These are phyloP conservation scores for Potentilla sterilis DNA, from an alignment of 306 rosid species.

Conservation along the genomic window DNA sequence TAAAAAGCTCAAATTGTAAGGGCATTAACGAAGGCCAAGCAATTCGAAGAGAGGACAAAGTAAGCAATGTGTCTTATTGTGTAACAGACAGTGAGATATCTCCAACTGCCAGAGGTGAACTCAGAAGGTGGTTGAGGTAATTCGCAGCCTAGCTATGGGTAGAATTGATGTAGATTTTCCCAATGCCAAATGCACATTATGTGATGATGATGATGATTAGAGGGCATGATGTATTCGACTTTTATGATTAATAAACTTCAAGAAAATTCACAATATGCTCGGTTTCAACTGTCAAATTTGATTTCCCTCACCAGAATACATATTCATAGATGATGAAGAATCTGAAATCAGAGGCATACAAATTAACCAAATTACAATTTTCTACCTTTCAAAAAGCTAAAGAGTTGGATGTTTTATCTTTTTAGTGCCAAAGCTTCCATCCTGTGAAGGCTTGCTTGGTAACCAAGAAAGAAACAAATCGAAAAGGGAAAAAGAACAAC, in stretches of 20 bases:
- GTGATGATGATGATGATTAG: background rate
- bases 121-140: slow-evolving; percentile 26
- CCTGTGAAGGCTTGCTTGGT: background rate
- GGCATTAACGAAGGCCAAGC: slow-evolving; percentile 6
- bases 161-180: background rate
- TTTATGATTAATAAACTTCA: background rate
- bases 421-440: background rate
- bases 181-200: background rate
- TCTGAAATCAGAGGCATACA: background rate
- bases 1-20: slow-evolving; percentile 6
- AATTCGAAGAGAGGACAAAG: slow-evolving; percentile 14
- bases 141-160: background rate
- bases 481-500: background rate
- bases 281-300: background rate
- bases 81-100: slow-evolving; percentile 34
- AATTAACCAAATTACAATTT: background rate
- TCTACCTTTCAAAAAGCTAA: background rate
- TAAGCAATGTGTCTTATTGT: slow-evolving; percentile 21
- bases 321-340: background rate
- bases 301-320: background rate
- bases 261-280: background rate
- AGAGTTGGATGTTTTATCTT: background rate
- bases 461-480: background rate
- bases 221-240: background rate
- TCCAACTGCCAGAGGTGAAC: slow-evolving; percentile 24